Conservation (phyloP, 495 filamentous ascomycete genomes). For the Tirmania nivea region DNA sequence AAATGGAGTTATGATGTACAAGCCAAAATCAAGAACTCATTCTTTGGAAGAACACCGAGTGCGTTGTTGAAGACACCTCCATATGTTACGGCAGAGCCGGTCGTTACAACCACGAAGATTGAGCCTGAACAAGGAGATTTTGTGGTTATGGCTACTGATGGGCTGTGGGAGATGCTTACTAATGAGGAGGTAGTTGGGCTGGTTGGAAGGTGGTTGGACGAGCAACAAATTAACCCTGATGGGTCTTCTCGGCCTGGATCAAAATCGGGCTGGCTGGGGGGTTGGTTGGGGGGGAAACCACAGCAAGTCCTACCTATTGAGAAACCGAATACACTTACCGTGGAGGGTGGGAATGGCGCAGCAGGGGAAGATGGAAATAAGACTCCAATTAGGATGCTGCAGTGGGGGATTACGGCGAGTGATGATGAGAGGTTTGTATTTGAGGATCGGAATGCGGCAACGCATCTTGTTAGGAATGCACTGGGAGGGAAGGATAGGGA, state of each 20-base stretch:
- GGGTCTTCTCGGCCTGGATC: conserved; percentile 34
- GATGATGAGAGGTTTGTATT: conserved; percentile 66
- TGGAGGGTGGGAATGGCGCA: conserved; percentile 15
- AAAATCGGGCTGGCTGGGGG: not conserved
- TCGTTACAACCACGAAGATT: conserved; percentile 87
- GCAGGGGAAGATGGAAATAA: conserved; percentile 28
- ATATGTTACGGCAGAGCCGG: conserved; percentile 91
- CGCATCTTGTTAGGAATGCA: conserved; percentile 87
- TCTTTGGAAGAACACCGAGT: conserved; percentile 59
- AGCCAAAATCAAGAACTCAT: conserved; percentile 54
- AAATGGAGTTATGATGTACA: conserved; percentile 81
- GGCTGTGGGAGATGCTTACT: conserved; percentile 96
- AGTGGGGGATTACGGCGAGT: conserved; percentile 53
- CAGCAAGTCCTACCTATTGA: conserved; percentile 37
- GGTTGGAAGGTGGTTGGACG: conserved; percentile 89
- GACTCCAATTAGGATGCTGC: conserved; percentile 61
- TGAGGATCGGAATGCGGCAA: conserved; percentile 89
- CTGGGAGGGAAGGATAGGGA: conserved; percentile 84
- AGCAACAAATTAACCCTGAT: conserved; percentile 30
- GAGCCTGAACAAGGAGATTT: conserved; percentile 83
- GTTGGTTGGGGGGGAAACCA: conserved; percentile 5
- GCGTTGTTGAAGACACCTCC: conserved; percentile 70
- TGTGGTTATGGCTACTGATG: conserved; percentile 88
- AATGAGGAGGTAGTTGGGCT: conserved; percentile 96
- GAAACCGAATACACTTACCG: conserved; percentile 8